Base-by-base conservation (phyloP, 306 rosid species). In the Styphnolobium japonicum region DNA sequence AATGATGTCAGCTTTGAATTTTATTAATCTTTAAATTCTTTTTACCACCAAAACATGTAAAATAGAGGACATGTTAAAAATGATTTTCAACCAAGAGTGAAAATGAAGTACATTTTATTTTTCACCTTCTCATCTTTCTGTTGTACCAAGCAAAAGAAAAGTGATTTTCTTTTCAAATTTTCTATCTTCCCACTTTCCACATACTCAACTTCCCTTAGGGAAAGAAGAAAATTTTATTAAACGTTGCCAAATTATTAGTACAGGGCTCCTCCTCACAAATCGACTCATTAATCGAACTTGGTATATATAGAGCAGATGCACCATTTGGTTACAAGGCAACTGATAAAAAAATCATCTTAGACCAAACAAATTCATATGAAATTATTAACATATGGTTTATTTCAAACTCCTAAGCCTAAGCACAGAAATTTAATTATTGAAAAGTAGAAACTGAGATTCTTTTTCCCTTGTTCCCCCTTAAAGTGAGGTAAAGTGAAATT, bases 1-100 rank as follows among this genome's bases (percentile, higher is more conserved):
- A 64, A 85, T 40, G 43, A 72, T 56, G 42, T 23, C 64, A 57
- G 64, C n/a, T 80, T 80, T 64, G 18, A n/a, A 36, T n/a, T 11
- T 43, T 11, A 14, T 43, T 43, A 43, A 45, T 63, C 69, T 36
- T 15, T 2, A 34, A 40, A 3, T 31, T 34, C 31, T 36, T 39
- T 48, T 33, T 1, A 39, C 81, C 56, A 69, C 82, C 12, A 45
- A 75, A 39, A n/a, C 53, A 36, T 51, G 61, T 5, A 46, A 46
- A 46, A 46, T n/a, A 21, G 27, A 55, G 53, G 7, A 25, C 25
- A 25, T 15, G 25, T 34, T 49, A 10, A 49, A 12, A 53, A 10
- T 27, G 1, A 27, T 27, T 27, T 53, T 53, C 53, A 37, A 12
- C 65, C 29, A 0, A 51, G 14, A 72, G 51, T 52, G 57, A 36